phyloP scores from a whole-genome alignment of 495 filamentous ascomycete species.

The Hypoxylon cercidicola region DNA sequence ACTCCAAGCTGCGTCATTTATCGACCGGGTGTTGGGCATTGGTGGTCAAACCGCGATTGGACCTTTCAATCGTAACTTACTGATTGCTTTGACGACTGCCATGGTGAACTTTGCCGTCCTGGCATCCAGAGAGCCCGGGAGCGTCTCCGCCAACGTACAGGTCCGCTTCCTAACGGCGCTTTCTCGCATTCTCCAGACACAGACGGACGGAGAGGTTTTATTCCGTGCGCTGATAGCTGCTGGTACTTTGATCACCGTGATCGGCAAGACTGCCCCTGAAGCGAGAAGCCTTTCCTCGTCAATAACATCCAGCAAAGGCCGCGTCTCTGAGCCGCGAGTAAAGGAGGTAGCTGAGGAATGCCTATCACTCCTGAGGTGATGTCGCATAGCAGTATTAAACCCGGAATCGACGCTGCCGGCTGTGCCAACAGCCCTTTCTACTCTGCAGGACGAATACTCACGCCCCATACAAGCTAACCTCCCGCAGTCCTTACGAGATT shows the following conservation, averaged over 20 bases:
- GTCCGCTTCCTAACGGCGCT: slow-evolving; percentile 59
- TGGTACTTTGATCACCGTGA: slow-evolving; percentile 76
- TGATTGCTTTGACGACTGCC: slow-evolving; percentile 82
- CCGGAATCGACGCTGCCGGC: neutral
- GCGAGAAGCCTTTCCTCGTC: slow-evolving; percentile 48
- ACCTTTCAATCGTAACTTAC: slow-evolving; percentile 79
- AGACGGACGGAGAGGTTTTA: slow-evolving; percentile 81
- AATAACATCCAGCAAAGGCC: slow-evolving; percentile 40
- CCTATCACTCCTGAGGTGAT: slow-evolving; percentile 54
- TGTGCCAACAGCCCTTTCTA: neutral
- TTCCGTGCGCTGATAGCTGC: slow-evolving; percentile 84
- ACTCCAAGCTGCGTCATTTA: slow-evolving; percentile 48
- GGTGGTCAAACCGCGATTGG: slow-evolving; percentile 59
- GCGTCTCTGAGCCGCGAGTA: slow-evolving; percentile 63
- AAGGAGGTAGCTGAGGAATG: slow-evolving; percentile 69
- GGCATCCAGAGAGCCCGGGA: slow-evolving; percentile 47
- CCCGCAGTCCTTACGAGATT: too few species aligned
- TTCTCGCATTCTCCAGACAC: slow-evolving; percentile 66
- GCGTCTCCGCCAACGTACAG: slow-evolving; percentile 37
- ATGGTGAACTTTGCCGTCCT: slow-evolving; percentile 87
- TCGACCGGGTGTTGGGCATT: slow-evolving; percentile 57
- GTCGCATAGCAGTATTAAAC: neutral
- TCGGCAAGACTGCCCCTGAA: slow-evolving; percentile 55
- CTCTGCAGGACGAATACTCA: too few species aligned
- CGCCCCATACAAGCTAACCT: too few species aligned